Conservation (phyloP, 2,329 filamentous ascomycete species). For the Colletotrichum eleusines region DNA sequence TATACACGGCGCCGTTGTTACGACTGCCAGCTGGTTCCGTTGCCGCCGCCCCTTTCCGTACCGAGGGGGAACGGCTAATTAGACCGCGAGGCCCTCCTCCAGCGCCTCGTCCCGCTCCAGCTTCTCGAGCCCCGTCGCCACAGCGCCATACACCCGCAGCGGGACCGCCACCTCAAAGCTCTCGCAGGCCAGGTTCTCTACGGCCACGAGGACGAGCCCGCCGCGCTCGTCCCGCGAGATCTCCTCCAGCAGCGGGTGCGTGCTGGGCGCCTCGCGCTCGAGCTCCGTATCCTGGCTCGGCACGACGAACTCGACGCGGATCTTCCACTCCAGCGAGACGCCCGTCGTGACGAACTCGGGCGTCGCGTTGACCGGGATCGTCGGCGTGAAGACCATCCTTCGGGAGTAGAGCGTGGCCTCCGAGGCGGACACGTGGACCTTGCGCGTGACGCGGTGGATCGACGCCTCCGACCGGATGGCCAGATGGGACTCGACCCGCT, state of each 20-base stretch:
- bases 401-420: slow-evolving; percentile 87
- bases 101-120: slow-evolving; percentile 67
- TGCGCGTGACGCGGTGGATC: slow-evolving; percentile 87
- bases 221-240: slow-evolving; percentile 84
- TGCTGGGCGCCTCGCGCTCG: slow-evolving; percentile 40
- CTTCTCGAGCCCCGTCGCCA: slow-evolving; percentile 67
- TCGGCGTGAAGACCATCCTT: slow-evolving; percentile 82
- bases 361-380: slow-evolving; percentile 85
- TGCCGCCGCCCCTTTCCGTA: neutral
- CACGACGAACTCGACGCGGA: slow-evolving; percentile 93
- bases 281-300: slow-evolving; percentile 54
- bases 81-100: slow-evolving; percentile 59
- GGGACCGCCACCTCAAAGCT: slow-evolving; percentile 92
- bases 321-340: slow-evolving; percentile 87
- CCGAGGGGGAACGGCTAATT: slow-evolving; percentile 27
- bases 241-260: slow-evolving; percentile 77
- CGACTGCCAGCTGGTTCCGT: neutral
- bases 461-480: slow-evolving; percentile 88
- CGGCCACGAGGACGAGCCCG: slow-evolving; percentile 77
- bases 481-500: slow-evolving; percentile 83
- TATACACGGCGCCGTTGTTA: neutral
- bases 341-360: slow-evolving; percentile 94
- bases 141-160: slow-evolving; percentile 80
- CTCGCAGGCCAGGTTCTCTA: slow-evolving; percentile 84
- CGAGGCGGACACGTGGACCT: slow-evolving; percentile 80